Evolutionary conservation across 352 stramenopile genomes (phyloP).

Genomic region (Pythium monospermum): DNA sequence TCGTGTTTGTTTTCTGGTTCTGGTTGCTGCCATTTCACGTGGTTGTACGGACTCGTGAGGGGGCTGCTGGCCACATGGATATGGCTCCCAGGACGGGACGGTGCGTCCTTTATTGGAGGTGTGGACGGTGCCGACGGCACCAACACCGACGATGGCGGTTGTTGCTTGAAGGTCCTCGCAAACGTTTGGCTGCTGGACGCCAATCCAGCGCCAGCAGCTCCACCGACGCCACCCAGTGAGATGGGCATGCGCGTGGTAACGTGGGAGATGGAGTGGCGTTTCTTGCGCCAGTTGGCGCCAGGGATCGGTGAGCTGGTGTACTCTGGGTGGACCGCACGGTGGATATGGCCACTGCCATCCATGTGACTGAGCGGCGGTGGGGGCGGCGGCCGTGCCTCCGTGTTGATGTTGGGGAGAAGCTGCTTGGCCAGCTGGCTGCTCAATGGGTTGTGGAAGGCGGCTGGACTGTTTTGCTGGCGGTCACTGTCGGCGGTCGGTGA

Average conservation of each 20-base stretch:
- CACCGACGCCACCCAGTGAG: conserved; percentile 16
- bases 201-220: not conserved
- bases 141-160: no score
- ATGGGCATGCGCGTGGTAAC: conserved; percentile 20
- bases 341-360: not conserved
- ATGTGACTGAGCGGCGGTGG: not conserved
- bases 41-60: conserved; percentile 17
- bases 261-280: conserved; percentile 48
- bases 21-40: conserved; percentile 20
- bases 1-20: conserved; percentile 10
- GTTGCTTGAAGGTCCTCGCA: conserved; percentile 11
- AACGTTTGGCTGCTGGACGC: conserved; percentile 17
- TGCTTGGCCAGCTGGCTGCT: conserved; percentile 7
- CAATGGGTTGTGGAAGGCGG: not conserved
- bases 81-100: not conserved
- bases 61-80: conserved; percentile 14
- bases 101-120: conserved; percentile 16
- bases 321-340: conserved; percentile 20
- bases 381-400: conserved; percentile 15
- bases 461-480: not conserved
- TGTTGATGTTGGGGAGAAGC: conserved; percentile 11
- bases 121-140: conserved; percentile 24
- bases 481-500: not conserved
- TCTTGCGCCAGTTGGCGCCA: conserved; percentile 35
- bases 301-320: conserved; percentile 57